These are phyloP conservation scores for Pythium volutum DNA, from an alignment of 352 stramenopile species.

Conservation along the genomic window DNA sequence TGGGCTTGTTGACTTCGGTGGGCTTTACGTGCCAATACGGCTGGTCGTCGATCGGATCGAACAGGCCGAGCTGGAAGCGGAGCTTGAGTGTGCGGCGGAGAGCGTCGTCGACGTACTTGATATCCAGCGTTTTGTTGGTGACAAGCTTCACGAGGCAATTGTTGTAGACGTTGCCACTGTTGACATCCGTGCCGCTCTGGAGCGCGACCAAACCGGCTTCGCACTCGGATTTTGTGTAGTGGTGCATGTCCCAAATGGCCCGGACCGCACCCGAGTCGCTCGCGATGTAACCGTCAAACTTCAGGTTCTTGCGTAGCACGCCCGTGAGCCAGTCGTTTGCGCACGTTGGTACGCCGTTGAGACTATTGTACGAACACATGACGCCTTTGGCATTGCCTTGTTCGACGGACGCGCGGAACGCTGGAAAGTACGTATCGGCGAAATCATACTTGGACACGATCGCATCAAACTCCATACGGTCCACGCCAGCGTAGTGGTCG, in stretches of 20 bases:
- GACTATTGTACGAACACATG: slow-evolving; percentile 97
- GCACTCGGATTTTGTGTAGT: slow-evolving; percentile 77
- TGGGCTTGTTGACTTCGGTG: slow-evolving; percentile 67
- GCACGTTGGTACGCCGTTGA: slow-evolving; percentile 94
- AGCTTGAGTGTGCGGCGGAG: slow-evolving; percentile 74
- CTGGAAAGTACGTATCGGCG: slow-evolving; percentile 90
- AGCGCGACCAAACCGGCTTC: slow-evolving; percentile 59
- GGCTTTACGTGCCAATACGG: slow-evolving; percentile 74
- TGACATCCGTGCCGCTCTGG: slow-evolving; percentile 83
- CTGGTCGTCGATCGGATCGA: slow-evolving; percentile 85
- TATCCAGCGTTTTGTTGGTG: slow-evolving; percentile 39
- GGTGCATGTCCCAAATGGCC: slow-evolving; percentile 69
- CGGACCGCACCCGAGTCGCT: slow-evolving; percentile 91
- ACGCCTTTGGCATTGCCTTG: slow-evolving; percentile 78
- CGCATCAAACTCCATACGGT: slow-evolving; percentile 88
- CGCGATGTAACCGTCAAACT: slow-evolving; percentile 95
- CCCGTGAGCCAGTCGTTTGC: slow-evolving; percentile 78
- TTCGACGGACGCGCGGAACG: slow-evolving; percentile 80
- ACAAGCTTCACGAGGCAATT: slow-evolving; percentile 67
- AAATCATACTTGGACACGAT: slow-evolving; percentile 90
- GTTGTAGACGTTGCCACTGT: slow-evolving; percentile 82
- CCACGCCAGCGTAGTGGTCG: slow-evolving; percentile 65
- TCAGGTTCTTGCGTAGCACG: slow-evolving; percentile 69
- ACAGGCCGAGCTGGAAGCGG: slow-evolving; percentile 90
- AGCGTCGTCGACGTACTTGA: slow-evolving; percentile 56